These are phyloP conservation scores for Leptomonas seymouri DNA, from an alignment of 208 protist species.

Conservation along the genomic window DNA sequence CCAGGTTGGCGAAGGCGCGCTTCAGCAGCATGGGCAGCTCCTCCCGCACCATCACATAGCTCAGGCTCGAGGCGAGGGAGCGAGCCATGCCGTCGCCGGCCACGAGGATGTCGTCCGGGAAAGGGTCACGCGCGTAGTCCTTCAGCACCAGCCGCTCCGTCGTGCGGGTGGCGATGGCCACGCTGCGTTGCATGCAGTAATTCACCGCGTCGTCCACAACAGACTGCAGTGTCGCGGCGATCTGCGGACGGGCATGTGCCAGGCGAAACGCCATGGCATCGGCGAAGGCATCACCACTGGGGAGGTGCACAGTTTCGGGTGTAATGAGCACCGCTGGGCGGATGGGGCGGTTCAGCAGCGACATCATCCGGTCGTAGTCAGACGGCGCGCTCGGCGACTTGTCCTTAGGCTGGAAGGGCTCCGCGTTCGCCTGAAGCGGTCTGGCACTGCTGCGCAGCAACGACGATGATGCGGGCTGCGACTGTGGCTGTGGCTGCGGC, in stretches of 20 bases:
- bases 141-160: slow-evolving; percentile 94
- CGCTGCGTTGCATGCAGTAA: slow-evolving; percentile 92
- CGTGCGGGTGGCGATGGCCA: slow-evolving; percentile 94
- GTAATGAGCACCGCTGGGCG: slow-evolving; percentile 60
- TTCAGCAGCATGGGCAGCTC: slow-evolving; percentile 82
- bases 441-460: slow-evolving; percentile 32
- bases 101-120: slow-evolving; percentile 60
- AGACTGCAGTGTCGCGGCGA: slow-evolving; percentile 76
- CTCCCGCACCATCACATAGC: slow-evolving; percentile 92
- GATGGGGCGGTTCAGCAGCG: slow-evolving; percentile 31
- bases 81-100: slow-evolving; percentile 82
- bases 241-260: slow-evolving; percentile 35
- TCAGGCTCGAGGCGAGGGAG: slow-evolving; percentile 79
- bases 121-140: slow-evolving; percentile 96
- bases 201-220: slow-evolving; percentile 90
- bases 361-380: slow-evolving; percentile 32
- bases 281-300: slow-evolving; percentile 36
- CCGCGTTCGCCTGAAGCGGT: slow-evolving; percentile 79
- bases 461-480: slow-evolving; percentile 13
- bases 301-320: slow-evolving; percentile 50
- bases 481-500: slow-evolving; percentile 18
- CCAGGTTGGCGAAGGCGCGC: slow-evolving; percentile 31
- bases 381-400: slow-evolving; percentile 16
- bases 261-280: slow-evolving; percentile 28
- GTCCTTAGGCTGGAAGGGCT: slow-evolving; percentile 89